Evolutionary conservation across 2,329 filamentous ascomycete species (phyloP).

Genomic region (Berkeleyomyces rouxiae): DNA sequence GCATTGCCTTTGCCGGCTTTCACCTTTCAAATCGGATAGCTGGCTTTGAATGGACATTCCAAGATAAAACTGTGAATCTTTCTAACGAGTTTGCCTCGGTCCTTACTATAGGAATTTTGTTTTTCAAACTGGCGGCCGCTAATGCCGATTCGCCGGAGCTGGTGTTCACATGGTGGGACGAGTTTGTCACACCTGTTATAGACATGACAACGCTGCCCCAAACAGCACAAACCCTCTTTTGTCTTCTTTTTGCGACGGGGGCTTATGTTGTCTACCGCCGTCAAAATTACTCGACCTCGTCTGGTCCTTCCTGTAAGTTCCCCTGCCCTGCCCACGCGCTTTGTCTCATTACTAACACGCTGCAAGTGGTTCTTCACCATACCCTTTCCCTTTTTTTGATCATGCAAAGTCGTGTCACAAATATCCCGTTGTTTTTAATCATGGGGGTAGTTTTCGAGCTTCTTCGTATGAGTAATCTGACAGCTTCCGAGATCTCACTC

Average conservation of each 20-base stretch:
- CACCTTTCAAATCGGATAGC: slow-evolving; percentile 9
- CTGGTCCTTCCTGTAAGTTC: slow-evolving; percentile 4
- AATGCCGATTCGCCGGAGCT: slow-evolving; percentile 77
- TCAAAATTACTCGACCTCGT: slow-evolving; percentile 17
- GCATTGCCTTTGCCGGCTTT: slow-evolving; percentile 44
- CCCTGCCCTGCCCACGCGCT: slow-evolving; percentile 14
- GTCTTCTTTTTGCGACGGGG: slow-evolving; percentile 26
- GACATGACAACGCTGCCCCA: slow-evolving; percentile 29
- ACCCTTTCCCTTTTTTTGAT: slow-evolving; percentile 63
- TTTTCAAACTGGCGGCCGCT: slow-evolving; percentile 85
- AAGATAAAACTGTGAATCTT: slow-evolving; percentile 18
- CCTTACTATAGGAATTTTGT: slow-evolving; percentile 37
- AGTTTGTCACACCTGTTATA: slow-evolving; percentile 25
- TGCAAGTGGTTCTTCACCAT: slow-evolving; percentile 41
- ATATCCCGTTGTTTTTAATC: slow-evolving; percentile 70
- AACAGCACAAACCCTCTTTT: slow-evolving; percentile 34
- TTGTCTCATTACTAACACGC: not conserved
- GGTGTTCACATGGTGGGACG: slow-evolving; percentile 25
- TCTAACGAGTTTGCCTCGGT: slow-evolving; percentile 26
- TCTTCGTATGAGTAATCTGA: slow-evolving; percentile 31
- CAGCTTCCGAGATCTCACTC: slow-evolving; percentile 43
- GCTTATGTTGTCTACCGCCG: slow-evolving; percentile 26
- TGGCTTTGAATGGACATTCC: slow-evolving; percentile 16
- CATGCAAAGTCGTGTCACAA: slow-evolving; percentile 72
- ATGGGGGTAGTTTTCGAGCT: slow-evolving; percentile 44